Conservation (phyloP, 129 eudicot species). For the Centrapalus pauciflorus region DNA sequence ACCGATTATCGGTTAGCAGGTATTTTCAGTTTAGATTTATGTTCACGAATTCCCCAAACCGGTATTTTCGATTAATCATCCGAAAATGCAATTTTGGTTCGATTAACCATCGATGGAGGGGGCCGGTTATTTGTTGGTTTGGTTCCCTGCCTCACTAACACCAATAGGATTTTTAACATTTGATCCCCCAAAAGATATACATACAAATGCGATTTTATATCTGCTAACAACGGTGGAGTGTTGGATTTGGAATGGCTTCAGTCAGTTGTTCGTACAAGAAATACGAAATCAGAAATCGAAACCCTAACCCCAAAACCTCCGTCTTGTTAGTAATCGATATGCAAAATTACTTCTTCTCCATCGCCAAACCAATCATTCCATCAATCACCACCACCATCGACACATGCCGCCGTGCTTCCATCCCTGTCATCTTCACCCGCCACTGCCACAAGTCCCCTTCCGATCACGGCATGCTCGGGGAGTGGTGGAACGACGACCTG, state of each 20-base stretch:
- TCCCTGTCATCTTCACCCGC: conserved; percentile 89
- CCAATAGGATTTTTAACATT: no score
- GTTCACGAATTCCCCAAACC: no score
- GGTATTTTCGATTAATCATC: no score
- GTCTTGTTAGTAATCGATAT: conserved; percentile 74
- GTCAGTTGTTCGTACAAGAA: conserved; percentile 32
- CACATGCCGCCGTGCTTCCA: conserved; percentile 58
- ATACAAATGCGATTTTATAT: no score
- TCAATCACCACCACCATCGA: conserved; percentile 57
- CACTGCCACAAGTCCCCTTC: conserved; percentile 76
- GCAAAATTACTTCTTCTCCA: conserved; percentile 71
- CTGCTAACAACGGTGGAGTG: no score
- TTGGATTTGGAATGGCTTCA: conserved; percentile 29
- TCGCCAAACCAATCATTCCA: conserved; percentile 54
- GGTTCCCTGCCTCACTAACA: no score
- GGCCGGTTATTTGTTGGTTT: no score
- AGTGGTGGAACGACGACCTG: conserved; percentile 85
- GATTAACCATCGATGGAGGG: no score
- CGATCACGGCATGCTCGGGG: conserved; percentile 57
- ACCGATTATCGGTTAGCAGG: no score
- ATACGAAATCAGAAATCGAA: conserved; percentile 50
- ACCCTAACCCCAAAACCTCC: conserved; percentile 61
- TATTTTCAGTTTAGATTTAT: no score
- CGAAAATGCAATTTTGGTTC: no score
- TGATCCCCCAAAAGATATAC: no score